Evolutionary conservation across 2,329 filamentous ascomycete genomes (phyloP), one percentile per base, ranked within the genome.

Genomic region (Didymella arachidicola): DNA sequence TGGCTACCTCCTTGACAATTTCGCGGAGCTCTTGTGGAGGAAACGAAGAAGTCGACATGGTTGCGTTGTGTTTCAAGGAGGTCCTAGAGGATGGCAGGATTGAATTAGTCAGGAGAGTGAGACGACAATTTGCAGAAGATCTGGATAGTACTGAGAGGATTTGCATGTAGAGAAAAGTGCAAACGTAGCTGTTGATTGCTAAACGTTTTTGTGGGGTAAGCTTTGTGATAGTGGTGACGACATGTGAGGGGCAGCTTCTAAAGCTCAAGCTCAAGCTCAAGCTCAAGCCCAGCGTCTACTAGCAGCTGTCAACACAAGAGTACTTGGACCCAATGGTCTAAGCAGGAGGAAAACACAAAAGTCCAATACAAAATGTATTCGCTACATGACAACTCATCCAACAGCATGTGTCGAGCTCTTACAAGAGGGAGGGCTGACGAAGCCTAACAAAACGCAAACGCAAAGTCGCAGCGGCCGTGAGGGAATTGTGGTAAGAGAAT

Each of bases 1-100:
- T 69, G 3, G 81, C 79, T 26, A 88, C 79, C 74, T 86, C 82
- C 30, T 72, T 65, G 11, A 81, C 76, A 30, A 85, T 74, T 5
- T 74, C 68, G 14, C 73, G 77, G 49, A 86, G 67, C 44, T 74
- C 68, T 25, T 69, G 57, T 26, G 80, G 79, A 26, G 79, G 80
- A 60, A 82, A 82, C 4, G 55, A 50, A 41, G 69, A 59, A 6
- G 66, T 62, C 32, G 71, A 51, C 72, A 76, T 76, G 29, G 19
- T 66, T 34, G 38, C 25, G 22, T 26, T 41, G 16, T 16, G 19
- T 2, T 32, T n/a, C 22, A 44, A 19, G 18, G 10, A 44, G n/a
- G 16, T 19, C 22, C 7, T 52, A 16, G 30, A 26, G 29, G 18
- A 26, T 32, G 44, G 25, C 7, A 34, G 0, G 7, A 53, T 38